phyloP scores from a whole-genome alignment of 768 basidiomycete genomes.

The Chalciporus pseudorubinellus region DNA sequence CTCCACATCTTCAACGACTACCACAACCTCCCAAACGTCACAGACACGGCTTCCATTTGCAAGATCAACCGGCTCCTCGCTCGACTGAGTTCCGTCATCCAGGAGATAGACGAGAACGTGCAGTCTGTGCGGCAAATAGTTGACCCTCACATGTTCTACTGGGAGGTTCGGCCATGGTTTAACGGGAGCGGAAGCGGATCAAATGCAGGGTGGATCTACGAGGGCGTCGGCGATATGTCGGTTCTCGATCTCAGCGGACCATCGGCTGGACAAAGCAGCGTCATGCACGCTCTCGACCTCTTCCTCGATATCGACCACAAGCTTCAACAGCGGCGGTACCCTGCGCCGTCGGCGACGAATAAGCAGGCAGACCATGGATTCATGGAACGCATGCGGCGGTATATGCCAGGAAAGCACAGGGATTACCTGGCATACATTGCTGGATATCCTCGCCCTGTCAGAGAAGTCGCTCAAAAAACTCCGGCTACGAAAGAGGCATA shows the following conservation, averaged over 20 bases:
- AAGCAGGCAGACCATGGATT: conserved; percentile 71
- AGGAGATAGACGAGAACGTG: conserved; percentile 70
- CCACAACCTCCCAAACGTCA: conserved; percentile 66
- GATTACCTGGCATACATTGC: conserved; percentile 75
- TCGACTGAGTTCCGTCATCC: conserved; percentile 65
- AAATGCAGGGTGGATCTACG: conserved; percentile 67
- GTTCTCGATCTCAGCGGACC: conserved; percentile 78
- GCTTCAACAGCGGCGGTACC: conserved; percentile 66
- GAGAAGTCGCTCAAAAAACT: conserved; percentile 56
- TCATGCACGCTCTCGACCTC: conserved; percentile 84
- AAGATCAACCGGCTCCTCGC: conserved; percentile 72
- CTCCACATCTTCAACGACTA: conserved; percentile 87
- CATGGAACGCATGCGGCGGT: conserved; percentile 90
- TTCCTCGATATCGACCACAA: conserved; percentile 90
- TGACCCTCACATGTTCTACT: conserved; percentile 87
- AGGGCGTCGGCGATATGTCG: conserved; percentile 62
- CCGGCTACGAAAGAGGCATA: conserved; percentile 70
- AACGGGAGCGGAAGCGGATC: conserved; percentile 68
- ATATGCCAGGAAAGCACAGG: conserved; percentile 93
- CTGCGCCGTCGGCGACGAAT: conserved; percentile 62
- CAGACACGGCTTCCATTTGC: conserved; percentile 59
- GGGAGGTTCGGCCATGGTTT: conserved; percentile 90
- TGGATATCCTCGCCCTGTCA: conserved; percentile 55
- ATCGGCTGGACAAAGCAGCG: conserved; percentile 90
- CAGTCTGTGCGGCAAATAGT: conserved; percentile 65